Conservation (phyloP, 345 rosid species). For the Camelina sativa region DNA sequence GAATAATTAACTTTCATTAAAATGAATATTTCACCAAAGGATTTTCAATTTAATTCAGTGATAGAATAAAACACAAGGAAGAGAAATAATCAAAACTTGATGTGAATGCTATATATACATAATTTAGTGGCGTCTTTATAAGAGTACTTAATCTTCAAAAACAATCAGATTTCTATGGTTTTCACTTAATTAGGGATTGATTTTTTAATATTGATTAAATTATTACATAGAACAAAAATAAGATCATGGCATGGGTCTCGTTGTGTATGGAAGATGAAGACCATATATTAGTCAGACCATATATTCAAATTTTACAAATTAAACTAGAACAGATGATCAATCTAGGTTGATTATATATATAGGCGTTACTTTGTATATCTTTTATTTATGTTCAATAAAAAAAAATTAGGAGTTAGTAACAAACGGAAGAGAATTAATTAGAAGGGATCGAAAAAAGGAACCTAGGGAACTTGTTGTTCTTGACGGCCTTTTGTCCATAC, state of each 20-base stretch:
- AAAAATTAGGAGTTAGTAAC: neutral
- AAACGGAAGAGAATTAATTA: neutral
- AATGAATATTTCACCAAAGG: too few species aligned
- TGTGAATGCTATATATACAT: neutral
- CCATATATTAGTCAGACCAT: too few species aligned
- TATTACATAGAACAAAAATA: too few species aligned
- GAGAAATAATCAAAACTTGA: too few species aligned
- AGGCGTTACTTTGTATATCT: neutral
- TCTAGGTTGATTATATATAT: neutral
- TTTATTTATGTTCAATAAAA: neutral
- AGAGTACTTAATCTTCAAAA: neutral
- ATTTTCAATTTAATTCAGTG: too few species aligned
- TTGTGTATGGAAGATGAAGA: too few species aligned
- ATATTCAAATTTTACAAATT: too few species aligned
- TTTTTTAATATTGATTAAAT: too few species aligned
- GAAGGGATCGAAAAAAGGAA: neutral
- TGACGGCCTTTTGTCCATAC: slow-evolving; percentile 87
- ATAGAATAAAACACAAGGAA: too few species aligned
- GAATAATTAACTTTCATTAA: too few species aligned
- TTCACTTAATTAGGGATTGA: neutral
- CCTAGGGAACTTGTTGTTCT: slow-evolving; percentile 77
- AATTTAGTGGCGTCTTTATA: neutral
- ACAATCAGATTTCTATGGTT: neutral
- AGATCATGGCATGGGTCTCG: too few species aligned
- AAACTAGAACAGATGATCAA: too few species aligned